These are phyloP conservation scores for Penicillium macrosclerotiorum DNA, from an alignment of 495 filamentous ascomycete genomes.

Conservation along the genomic window DNA sequence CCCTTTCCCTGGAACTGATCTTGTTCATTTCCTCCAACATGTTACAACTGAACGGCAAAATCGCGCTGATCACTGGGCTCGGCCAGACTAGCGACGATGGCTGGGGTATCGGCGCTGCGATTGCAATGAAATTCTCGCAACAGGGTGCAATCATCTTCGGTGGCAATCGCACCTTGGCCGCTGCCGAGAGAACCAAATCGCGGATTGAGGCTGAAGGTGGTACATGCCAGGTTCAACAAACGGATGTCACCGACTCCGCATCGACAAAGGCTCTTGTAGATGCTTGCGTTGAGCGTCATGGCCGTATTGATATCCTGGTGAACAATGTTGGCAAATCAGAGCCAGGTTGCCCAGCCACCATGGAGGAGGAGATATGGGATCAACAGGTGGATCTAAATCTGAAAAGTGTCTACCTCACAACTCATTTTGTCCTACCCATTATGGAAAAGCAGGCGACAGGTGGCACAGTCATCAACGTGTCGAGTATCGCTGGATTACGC, in stretches of 20 bases:
- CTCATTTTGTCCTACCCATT: slow-evolving; percentile 46
- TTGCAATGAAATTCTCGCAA: slow-evolving; percentile 39
- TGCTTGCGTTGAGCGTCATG: slow-evolving; percentile 43
- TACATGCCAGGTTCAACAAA: slow-evolving; percentile 31
- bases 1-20: too few species aligned
- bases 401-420: slow-evolving; percentile 50
- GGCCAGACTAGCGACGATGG: slow-evolving; percentile 40
- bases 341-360: slow-evolving; percentile 47
- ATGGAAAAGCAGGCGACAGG: slow-evolving; percentile 42
- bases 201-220: slow-evolving; percentile 26
- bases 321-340: slow-evolving; percentile 53
- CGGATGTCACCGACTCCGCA: slow-evolving; percentile 40
- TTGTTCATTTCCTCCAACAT: too few species aligned
- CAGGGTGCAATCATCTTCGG: slow-evolving; percentile 49
- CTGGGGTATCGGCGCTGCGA: slow-evolving; percentile 52
- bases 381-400: slow-evolving; percentile 50
- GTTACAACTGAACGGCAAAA: slow-evolving; percentile 39
- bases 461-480: slow-evolving; percentile 27
- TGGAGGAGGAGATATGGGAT: slow-evolving; percentile 50
- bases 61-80: slow-evolving; percentile 52
- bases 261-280: slow-evolving; percentile 46
- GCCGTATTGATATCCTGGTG: slow-evolving; percentile 55
- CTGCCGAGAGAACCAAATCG: slow-evolving; percentile 33
- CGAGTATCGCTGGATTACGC: slow-evolving; percentile 30
- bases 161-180: slow-evolving; percentile 37